Evolutionary conservation across 768 basidiomycete species (phyloP), one percentile per base, ranked within the genome.

Genomic region (Boletus reticulatus): DNA sequence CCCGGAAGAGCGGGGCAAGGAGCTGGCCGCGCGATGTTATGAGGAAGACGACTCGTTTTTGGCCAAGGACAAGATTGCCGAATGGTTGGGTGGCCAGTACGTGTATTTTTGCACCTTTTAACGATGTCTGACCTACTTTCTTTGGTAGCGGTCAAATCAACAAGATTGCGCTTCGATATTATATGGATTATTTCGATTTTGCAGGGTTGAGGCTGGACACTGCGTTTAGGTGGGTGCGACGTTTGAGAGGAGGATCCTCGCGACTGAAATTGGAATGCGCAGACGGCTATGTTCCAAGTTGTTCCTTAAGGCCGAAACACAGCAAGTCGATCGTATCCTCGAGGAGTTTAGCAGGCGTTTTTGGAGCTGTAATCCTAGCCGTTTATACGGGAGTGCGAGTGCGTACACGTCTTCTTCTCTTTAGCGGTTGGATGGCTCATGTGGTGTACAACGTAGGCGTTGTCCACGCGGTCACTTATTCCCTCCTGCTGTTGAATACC

Each of bases 251-350:
- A 2, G 16, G 19, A 8, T 22, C 13, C 13, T 27, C 36, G 16
- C 20, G 43, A 7, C 39, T 55, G 37, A 56, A 3, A 13, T 17
- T 16, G 39, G 34, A 20, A 24, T 19, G 10, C 1, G 38, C 16
- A 94, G 95, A 58, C 87, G 86, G 22, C 75, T 99, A 12, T 98
- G 95, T 68, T 86, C 87, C 13, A 97, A 96, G 69, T 80, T 99
- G 3, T 98, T 83, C 69, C 81, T 99, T 56, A 95, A 94, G 71
- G 97, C 87, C 2, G 97, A 99, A 72, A 96, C 96, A 0, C 97
- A 99, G 67, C 95, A 98, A 74, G 89, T 99, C 42, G 97, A 98
- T 70, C 87, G 97, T 42, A 98, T 99, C 58, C 79, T 99, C 6
- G 94, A 93, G 57, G 87, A 86, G 59, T 98, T 99, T 64, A 92